phyloP scores from a whole-genome alignment of 2,329 filamentous ascomycete species.

The Monosporascus sp. region DNA sequence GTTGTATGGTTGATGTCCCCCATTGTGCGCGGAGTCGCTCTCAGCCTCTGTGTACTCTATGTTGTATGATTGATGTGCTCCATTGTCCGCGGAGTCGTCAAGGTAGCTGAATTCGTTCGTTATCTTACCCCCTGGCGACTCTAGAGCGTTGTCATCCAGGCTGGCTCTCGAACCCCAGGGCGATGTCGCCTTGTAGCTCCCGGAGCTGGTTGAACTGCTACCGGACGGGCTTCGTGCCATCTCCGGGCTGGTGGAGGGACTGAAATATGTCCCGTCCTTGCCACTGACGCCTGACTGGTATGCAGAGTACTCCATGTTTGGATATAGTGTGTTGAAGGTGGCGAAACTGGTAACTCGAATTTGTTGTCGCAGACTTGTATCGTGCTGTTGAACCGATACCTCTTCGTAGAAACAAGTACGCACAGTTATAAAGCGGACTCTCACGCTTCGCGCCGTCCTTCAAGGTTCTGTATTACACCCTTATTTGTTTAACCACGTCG shows the following conservation, averaged over 20 bases:
- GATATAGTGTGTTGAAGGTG: neutral
- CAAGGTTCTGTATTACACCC: neutral
- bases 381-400: neutral
- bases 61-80: neutral
- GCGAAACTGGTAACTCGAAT: neutral
- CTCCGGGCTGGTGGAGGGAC: slow-evolving; percentile 10
- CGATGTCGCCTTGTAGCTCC: slow-evolving; percentile 8
- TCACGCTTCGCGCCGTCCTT: neutral
- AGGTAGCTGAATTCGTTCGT: neutral
- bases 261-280: slow-evolving; percentile 5
- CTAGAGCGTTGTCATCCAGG: neutral
- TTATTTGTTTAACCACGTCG: neutral
- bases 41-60: neutral
- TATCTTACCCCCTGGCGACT: neutral
- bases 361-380: neutral
- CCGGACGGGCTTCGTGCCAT: slow-evolving; percentile 18
- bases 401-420: neutral
- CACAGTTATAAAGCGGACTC: neutral
- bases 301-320: slow-evolving; percentile 5
- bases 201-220: slow-evolving; percentile 9
- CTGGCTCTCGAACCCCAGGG: slow-evolving; percentile 11
- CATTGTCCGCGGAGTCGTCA: neutral
- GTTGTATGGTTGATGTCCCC: too few relatives aligned
- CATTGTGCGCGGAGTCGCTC: too few relatives aligned
- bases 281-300: slow-evolving; percentile 9